Evolutionary conservation across 768 basidiomycete genomes (phyloP).

Genomic region (Russula sp.): DNA sequence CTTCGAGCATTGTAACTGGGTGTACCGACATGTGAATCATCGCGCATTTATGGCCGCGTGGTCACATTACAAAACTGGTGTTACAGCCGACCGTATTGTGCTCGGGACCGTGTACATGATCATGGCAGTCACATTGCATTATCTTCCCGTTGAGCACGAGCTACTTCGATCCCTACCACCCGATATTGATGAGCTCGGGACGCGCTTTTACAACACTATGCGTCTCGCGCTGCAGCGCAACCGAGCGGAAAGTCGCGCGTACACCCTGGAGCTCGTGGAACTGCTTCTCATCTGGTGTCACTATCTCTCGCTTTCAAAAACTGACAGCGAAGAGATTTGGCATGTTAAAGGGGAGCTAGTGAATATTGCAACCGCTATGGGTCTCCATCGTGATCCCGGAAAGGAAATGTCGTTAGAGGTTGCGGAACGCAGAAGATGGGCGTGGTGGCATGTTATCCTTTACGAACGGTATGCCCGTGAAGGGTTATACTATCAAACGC

Average conservation of each 20-base stretch:
- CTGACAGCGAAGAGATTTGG: slow-evolving; percentile 72
- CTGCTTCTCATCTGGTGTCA: slow-evolving; percentile 59
- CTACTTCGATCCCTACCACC: slow-evolving; percentile 47
- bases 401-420: slow-evolving; percentile 64
- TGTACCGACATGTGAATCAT: slow-evolving; percentile 73
- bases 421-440: slow-evolving; percentile 71
- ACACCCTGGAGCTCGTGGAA: slow-evolving; percentile 65
- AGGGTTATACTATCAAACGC: slow-evolving; percentile 8
- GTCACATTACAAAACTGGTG: slow-evolving; percentile 67
- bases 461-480: slow-evolving; percentile 53
- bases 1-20: slow-evolving; percentile 86
- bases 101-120: slow-evolving; percentile 69
- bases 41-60: slow-evolving; percentile 56
- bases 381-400: slow-evolving; percentile 71
- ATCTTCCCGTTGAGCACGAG: slow-evolving; percentile 59
- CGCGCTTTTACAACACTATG: slow-evolving; percentile 65
- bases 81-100: slow-evolving; percentile 57
- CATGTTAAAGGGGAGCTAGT: slow-evolving; percentile 59
- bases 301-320: slow-evolving; percentile 60
- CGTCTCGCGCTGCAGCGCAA: slow-evolving; percentile 57
- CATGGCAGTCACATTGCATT: slow-evolving; percentile 68
- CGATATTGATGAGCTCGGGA: slow-evolving; percentile 53
- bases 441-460: slow-evolving; percentile 78
- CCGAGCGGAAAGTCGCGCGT: slow-evolving; percentile 43
- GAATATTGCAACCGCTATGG: slow-evolving; percentile 67